A percentile compares a stretch with the other conserved stretches of the same genome.
Evolutionary conservation across 805 yeast genomes (phyloP).

Genomic region (Metschnikowia picachoensis): DNA sequence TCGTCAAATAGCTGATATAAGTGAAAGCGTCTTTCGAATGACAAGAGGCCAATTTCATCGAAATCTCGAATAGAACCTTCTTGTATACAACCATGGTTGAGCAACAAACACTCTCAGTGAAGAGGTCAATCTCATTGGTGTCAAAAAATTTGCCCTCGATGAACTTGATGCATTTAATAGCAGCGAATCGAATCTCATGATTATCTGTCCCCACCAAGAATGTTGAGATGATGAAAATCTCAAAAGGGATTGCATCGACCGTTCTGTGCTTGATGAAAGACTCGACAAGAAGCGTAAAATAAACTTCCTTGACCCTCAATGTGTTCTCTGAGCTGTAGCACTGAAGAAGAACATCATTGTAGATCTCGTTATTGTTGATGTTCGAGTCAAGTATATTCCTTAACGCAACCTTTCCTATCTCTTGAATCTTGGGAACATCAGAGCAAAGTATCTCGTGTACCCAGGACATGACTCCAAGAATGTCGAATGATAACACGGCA

Average conservation of each 20-base stretch:
- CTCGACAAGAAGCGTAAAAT: constrained; percentile 68
- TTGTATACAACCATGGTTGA: constrained; percentile 80
- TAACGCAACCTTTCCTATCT: constrained; percentile 68
- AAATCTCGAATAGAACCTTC: constrained; percentile 75
- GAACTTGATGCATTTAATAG: constrained; percentile 64
- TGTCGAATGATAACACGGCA: constrained; percentile 64
- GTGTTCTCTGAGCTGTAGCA: constrained; percentile 59
- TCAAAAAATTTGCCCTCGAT: constrained; percentile 51
- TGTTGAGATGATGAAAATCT: constrained; percentile 68
- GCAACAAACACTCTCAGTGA: constrained; percentile 68
- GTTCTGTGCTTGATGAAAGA: constrained; percentile 36
- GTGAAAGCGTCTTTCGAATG: constrained; percentile 58
- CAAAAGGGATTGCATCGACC: constrained; percentile 45
- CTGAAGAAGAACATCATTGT: constrained; percentile 59
- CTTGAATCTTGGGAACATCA: constrained; percentile 52
- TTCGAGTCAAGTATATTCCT: constrained; percentile 63
- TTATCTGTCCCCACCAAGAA: constrained; percentile 77
- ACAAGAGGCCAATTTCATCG: constrained; percentile 62
- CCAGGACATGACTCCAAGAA: constrained; percentile 70
- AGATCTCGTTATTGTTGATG: constrained; percentile 47
- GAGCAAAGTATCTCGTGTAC: constrained; percentile 66
- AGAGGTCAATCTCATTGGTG: constrained; percentile 51
- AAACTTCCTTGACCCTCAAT: constrained; percentile 55
- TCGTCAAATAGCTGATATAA: constrained; percentile 68
- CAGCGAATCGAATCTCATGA: constrained; percentile 62